Conservation (phyloP, 768 basidiomycete species). For the Agrocybe praecox region DNA sequence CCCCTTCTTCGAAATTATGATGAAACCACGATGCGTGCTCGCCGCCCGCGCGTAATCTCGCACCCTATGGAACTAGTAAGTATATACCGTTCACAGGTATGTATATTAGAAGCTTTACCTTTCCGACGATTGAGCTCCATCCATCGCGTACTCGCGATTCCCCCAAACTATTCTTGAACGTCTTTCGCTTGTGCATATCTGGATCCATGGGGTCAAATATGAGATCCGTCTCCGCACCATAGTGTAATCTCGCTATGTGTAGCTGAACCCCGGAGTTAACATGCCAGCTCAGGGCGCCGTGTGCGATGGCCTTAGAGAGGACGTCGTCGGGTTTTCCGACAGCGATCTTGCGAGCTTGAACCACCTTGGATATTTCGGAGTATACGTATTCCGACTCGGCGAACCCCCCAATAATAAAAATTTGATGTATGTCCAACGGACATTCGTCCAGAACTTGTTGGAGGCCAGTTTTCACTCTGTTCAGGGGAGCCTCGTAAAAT, state of each 20-base stretch:
- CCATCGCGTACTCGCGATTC: constrained; percentile 4
- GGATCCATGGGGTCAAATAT: constrained; percentile 9
- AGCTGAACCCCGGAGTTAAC: constrained; percentile 22
- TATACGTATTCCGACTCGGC: constrained; percentile 28
- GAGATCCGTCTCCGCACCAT: constrained; percentile 18
- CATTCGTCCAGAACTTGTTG: neutral
- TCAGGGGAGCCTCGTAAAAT: constrained; percentile 11
- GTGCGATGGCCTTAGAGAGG: constrained; percentile 27
- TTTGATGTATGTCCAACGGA: constrained; percentile 16
- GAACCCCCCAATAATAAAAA: constrained; percentile 30
- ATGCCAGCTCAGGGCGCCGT: constrained; percentile 31
- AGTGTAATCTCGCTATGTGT: constrained; percentile 25
- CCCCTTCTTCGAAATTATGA: constrained; percentile 5
- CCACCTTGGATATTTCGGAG: constrained; percentile 22
- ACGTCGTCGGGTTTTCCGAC: constrained; percentile 22
- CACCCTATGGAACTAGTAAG: neutral
- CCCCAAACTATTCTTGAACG: constrained; percentile 7
- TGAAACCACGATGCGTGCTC: constrained; percentile 10
- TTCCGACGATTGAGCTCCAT: constrained; percentile 25
- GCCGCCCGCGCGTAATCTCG: constrained; percentile 1
- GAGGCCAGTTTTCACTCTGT: constrained; percentile 6
- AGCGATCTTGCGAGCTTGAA: constrained; percentile 14
- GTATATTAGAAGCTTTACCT: constrained; percentile 13
- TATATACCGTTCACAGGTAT: neutral
- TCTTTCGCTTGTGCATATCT: constrained; percentile 12